phyloP scores from a whole-genome alignment of 2,329 filamentous ascomycete species.

The Endoconidiophora laricicola region DNA sequence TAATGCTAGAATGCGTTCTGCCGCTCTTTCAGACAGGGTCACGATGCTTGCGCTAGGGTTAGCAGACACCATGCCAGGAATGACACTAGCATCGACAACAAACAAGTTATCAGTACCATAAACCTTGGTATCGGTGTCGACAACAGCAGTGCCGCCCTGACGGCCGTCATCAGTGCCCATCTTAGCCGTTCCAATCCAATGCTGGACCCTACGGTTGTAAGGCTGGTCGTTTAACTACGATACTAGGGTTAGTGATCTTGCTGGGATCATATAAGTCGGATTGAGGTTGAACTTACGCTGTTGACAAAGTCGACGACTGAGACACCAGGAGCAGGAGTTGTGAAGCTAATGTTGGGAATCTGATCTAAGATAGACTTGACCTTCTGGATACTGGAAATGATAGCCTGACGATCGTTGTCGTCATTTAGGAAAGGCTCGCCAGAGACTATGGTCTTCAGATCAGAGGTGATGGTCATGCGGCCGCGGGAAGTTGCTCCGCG shows the following conservation, averaged over 20 bases:
- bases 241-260: not conserved
- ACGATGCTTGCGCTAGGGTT: slow-evolving; percentile 53
- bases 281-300: slow-evolving; percentile 21
- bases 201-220: slow-evolving; percentile 28
- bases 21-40: slow-evolving; percentile 44
- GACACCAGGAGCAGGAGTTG: slow-evolving; percentile 31
- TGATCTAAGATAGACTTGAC: slow-evolving; percentile 36
- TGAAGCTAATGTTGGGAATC: slow-evolving; percentile 35
- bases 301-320: slow-evolving; percentile 41
- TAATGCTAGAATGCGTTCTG: slow-evolving; percentile 19
- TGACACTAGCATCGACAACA: slow-evolving; percentile 51
- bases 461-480: slow-evolving; percentile 40
- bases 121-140: slow-evolving; percentile 45
- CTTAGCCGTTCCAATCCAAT: slow-evolving; percentile 44
- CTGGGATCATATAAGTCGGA: not conserved
- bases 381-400: slow-evolving; percentile 47
- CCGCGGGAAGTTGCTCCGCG: slow-evolving; percentile 46
- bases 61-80: slow-evolving; percentile 50
- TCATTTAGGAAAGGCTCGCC: slow-evolving; percentile 43
- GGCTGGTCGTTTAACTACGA: slow-evolving; percentile 20
- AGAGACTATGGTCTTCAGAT: slow-evolving; percentile 40
- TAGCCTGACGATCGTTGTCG: slow-evolving; percentile 41
- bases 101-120: slow-evolving; percentile 53
- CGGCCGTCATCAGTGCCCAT: slow-evolving; percentile 39
- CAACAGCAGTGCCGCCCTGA: slow-evolving; percentile 38